phyloP scores from a whole-genome alignment of 108 stramenopile genomes.

The Epithemia pelagica region DNA sequence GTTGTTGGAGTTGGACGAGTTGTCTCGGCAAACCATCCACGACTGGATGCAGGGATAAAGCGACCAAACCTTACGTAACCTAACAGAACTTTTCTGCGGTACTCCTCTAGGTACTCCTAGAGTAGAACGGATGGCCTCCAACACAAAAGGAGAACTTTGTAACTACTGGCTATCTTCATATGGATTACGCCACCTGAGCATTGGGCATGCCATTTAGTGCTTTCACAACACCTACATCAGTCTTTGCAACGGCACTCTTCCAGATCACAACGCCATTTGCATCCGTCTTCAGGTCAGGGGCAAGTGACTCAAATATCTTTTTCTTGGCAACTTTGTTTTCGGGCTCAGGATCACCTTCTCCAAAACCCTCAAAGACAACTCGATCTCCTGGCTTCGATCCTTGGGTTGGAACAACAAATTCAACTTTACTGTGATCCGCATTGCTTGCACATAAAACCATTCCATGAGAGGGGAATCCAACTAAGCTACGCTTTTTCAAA shows the following conservation, averaged over 20 bases:
- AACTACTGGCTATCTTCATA: no score
- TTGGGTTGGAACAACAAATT: conserved; percentile 75
- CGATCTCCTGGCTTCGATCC: conserved; percentile 75
- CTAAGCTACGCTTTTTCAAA: conserved; percentile 82
- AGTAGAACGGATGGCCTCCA: no score
- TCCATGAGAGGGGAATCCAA: conserved; percentile 85
- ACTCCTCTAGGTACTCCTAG: no score
- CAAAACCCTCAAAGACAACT: conserved; percentile 59
- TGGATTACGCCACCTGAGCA: conserved; percentile 59
- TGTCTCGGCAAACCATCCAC: no score
- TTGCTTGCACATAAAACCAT: conserved; percentile 90
- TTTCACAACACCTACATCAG: conserved; percentile 56
- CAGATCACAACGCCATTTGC: conserved; percentile 66
- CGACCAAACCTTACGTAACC: no score
- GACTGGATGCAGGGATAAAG: no score
- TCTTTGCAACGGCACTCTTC: conserved; percentile 56
- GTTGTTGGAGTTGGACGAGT: no score
- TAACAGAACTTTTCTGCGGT: no score
- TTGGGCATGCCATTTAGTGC: conserved; percentile 75
- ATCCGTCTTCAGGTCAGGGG: conserved; percentile 76
- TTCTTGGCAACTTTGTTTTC: conserved; percentile 88
- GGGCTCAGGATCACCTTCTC: conserved; percentile 63
- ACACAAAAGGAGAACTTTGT: no score
- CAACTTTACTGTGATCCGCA: conserved; percentile 69
- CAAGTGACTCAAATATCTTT: conserved; percentile 80